Evolutionary conservation across 345 rosid species (phyloP).

Genomic region (Brassica nigra): DNA sequence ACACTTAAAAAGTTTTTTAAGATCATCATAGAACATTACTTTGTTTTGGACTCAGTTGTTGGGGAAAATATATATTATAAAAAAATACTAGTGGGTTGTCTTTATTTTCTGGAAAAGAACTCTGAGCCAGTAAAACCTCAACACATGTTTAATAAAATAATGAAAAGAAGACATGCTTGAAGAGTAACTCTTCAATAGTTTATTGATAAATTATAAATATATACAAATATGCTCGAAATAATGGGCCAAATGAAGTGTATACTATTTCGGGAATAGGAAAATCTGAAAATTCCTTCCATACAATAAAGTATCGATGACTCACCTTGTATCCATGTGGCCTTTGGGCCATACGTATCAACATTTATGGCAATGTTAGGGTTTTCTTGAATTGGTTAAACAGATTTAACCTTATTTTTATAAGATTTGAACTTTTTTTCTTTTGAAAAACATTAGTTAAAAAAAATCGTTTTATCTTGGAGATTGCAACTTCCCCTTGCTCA

Average conservation of each 20-base stretch:
- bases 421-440: neutral
- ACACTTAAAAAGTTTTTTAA: slow-evolving; percentile 20
- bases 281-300: slow-evolving; percentile 37
- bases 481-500: neutral
- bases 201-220: neutral
- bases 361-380: slow-evolving; percentile 42
- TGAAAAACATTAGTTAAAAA: neutral
- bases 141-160: slow-evolving; percentile 36
- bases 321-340: slow-evolving; percentile 32
- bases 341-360: slow-evolving; percentile 38
- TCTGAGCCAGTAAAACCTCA: slow-evolving; percentile 25
- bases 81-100: slow-evolving; percentile 34
- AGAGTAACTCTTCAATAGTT: slow-evolving; percentile 19
- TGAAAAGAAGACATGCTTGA: slow-evolving; percentile 23
- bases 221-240: slow-evolving; percentile 26
- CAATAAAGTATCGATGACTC: slow-evolving; percentile 41
- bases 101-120: slow-evolving; percentile 24
- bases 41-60: slow-evolving; percentile 30
- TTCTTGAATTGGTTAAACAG: slow-evolving; percentile 40
- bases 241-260: slow-evolving; percentile 47
- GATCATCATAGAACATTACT: slow-evolving; percentile 33
- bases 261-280: slow-evolving; percentile 47
- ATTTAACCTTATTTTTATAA: neutral
- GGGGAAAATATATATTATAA: neutral
- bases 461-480: neutral